Base-by-base conservation (phyloP, 2,329 filamentous ascomycete species). In the Cryphonectria parasitica region DNA sequence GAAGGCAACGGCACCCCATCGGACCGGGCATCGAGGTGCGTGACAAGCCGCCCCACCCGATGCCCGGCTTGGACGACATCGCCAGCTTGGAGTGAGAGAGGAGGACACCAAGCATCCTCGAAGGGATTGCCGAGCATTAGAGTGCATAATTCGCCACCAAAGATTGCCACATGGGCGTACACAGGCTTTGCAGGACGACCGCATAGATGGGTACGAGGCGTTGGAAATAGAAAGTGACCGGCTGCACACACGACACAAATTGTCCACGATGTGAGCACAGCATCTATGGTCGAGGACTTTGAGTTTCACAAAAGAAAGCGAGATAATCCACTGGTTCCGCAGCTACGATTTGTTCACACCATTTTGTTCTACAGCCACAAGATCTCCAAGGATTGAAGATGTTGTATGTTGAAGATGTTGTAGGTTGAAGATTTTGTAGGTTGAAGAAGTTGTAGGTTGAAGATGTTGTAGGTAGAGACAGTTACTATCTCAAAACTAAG, bases 1-100 rank as follows among this genome's bases (percentile, higher is more conserved):
- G 92, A 77, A 87, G 93, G 78, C 85, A 86, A 77, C 83, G 86
- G 64, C 88, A 92, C 73, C 81, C 91, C 43, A 87, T 95, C 67
- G 94, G 94, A 0, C 93, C 94, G 3, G 94, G 95, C 17, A 89
- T 98, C 73, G 94, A 97, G 80, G 86, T 95, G 74, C 86, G 90
- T 76, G 89, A 95, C 69, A 87, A 90, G 77, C 87, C 89, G 60
- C 82, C 87, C 71, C 85, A 85, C 78, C 82, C 86, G 73, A 82
- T 86, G 54, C 82, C 85, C 76, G 86, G 88, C 75, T 76, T 95
- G 77, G 84, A 89, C 71, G 89, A 91, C 77, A 86, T 91, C 75
- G 88, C 91, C 22, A 88, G 89, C 74, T 77, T 94, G 80, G 92
- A 95, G 83, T 92, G 82, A 82, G 58, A 60, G 41, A 25, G 5